Conservation (phyloP, 1,284 basidiomycete species). For the Ganoderma lucidum region DNA sequence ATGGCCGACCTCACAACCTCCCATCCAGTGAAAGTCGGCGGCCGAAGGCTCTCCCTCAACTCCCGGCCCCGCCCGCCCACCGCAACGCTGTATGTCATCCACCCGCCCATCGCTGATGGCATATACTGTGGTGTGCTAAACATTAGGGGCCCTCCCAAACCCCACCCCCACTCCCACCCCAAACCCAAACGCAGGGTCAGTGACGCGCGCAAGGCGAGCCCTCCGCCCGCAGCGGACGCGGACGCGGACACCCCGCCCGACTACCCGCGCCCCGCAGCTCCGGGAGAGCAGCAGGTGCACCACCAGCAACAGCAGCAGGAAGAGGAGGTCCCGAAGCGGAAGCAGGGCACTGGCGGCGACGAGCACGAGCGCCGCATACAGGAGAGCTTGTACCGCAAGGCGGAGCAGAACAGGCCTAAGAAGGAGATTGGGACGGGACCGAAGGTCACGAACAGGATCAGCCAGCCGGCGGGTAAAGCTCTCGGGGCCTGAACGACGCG, state of each 20-base stretch:
- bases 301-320: conserved; percentile 55
- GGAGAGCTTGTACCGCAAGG: conserved; percentile 55
- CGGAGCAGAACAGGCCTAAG: conserved; percentile 60
- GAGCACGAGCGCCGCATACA: conserved; percentile 60
- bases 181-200: conserved; percentile 32
- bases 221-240: conserved; percentile 9
- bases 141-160: not conserved
- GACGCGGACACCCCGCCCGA: conserved; percentile 48
- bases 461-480: conserved; percentile 62
- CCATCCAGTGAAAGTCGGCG: conserved; percentile 68
- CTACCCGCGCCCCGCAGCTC: conserved; percentile 68
- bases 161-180: not conserved
- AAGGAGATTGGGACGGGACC: conserved; percentile 47
- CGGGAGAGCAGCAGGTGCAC: conserved; percentile 47
- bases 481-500: conserved; percentile 45
- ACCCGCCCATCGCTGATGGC: not conserved
- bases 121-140: conserved; percentile 2
- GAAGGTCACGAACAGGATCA: conserved; percentile 56
- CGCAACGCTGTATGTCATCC: conserved; percentile 45
- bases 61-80: conserved; percentile 48
- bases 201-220: conserved; percentile 37
- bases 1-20: not conserved
- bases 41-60: conserved; percentile 63
- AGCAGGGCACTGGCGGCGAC: conserved; percentile 47
- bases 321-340: conserved; percentile 59